Conservation (phyloP, 805 yeast species). For the Candida corydali region DNA sequence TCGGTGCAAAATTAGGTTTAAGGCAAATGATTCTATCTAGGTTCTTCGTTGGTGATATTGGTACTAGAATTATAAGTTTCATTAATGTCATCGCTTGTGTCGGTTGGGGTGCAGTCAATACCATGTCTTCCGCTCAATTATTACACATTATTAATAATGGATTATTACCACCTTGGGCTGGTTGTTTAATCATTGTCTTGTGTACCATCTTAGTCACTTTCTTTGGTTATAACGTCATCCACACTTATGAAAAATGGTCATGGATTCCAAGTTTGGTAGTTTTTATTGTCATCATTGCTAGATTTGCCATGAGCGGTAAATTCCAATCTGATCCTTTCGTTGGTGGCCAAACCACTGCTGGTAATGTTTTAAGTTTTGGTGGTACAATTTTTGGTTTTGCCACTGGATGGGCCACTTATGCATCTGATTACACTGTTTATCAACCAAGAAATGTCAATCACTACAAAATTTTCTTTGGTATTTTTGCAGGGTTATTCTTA, state of each 20-base stretch:
- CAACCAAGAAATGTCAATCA: conserved; percentile 65
- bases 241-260: conserved; percentile 75
- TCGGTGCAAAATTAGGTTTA: conserved; percentile 80
- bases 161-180: conserved; percentile 85
- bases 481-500: conserved; percentile 57
- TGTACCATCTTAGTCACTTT: conserved; percentile 70
- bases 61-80: conserved; percentile 72
- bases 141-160: conserved; percentile 68
- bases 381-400: conserved; percentile 84
- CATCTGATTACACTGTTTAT: conserved; percentile 89
- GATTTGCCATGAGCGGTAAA: conserved; percentile 63
- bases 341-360: conserved; percentile 69
- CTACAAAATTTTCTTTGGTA: conserved; percentile 56
- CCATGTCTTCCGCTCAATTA: conserved; percentile 83
- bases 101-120: conserved; percentile 95
- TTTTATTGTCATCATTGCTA: conserved; percentile 74
- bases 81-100: conserved; percentile 82
- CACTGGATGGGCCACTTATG: conserved; percentile 91
- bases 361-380: conserved; percentile 74
- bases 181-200: conserved; percentile 67
- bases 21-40: conserved; percentile 85
- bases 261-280: conserved; percentile 81
- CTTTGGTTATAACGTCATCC: conserved; percentile 83
- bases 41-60: conserved; percentile 69
- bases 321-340: conserved; percentile 50